Evolutionary conservation across 345 rosid genomes (phyloP).

Genomic region (Combretum micranthum): DNA sequence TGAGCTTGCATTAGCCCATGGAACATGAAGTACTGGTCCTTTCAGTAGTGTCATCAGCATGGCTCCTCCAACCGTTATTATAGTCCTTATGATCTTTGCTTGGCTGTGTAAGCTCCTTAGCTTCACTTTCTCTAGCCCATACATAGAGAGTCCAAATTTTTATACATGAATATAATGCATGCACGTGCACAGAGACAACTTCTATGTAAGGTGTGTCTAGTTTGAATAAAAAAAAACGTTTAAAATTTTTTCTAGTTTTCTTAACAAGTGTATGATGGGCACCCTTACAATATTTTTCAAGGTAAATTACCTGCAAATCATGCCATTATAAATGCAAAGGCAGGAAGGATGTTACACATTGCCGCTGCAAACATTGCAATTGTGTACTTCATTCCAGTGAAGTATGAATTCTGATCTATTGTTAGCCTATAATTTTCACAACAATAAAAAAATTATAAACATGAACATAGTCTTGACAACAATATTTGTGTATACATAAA

Average conservation of each 20-base stretch:
- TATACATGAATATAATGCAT: no score
- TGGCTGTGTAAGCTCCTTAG: slow-evolving; percentile 50
- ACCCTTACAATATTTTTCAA: neutral
- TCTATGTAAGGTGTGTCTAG: no score
- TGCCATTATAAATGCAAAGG: slow-evolving; percentile 80
- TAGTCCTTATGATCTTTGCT: slow-evolving; percentile 79
- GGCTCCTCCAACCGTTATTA: slow-evolving; percentile 86
- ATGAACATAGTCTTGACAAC: neutral
- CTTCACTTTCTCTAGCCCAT: slow-evolving; percentile 69
- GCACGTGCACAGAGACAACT: no score
- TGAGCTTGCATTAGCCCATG: slow-evolving; percentile 46
- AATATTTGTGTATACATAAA: neutral
- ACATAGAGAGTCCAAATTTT: neutral
- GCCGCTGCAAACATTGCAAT: slow-evolving; percentile 79
- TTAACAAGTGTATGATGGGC: no score
- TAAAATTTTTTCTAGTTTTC: no score
- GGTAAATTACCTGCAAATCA: slow-evolving; percentile 48
- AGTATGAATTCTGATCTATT: slow-evolving; percentile 57
- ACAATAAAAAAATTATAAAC: neutral
- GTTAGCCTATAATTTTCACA: slow-evolving; percentile 34
- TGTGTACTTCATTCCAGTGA: slow-evolving; percentile 80
- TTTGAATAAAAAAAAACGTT: no score
- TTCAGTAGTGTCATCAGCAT: slow-evolving; percentile 72
- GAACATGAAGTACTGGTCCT: slow-evolving; percentile 52
- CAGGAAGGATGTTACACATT: slow-evolving; percentile 75